Base-by-base conservation (phyloP, 331 rosid species). In the Ulmus americana region DNA sequence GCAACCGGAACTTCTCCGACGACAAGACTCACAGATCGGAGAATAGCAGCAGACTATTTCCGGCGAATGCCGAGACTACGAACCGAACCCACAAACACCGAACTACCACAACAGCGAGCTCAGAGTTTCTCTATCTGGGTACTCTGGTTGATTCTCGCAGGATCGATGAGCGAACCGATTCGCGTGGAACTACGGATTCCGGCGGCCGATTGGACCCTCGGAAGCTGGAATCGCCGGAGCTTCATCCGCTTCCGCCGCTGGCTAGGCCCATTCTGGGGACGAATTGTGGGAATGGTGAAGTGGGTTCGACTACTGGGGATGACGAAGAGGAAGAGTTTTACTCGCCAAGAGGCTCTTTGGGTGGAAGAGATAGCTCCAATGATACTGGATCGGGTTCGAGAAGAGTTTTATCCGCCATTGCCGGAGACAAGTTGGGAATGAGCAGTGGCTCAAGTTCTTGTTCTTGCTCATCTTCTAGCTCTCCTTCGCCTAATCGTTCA, bases 11-110 rank as follows among this genome's bases (percentile, higher is more conserved):
- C 55, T 68, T 81, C 18, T 40, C 68, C 0, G 94, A 87, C 4
- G 91, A 82, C 22, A 92, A 92, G 80, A 74, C 81, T 2, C 83
- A 65, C 63, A 89, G 91, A 85, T 87, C 98, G 61, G 96, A 85
- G n/a, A 75, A 76, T 39, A 84, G 90, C 52, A 75, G 64, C 60
- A 81, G 92, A 39, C 35, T 88, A 8, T 88, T 82, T 58, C 80
- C 79, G 0, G 75, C 85, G 7, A 77, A 76, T 39, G 77, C 63
- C 1, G 76, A 73, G 45, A 50, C 55, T 10, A 15, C 40, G 8
- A 63, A 45, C 22, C 69, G 74, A 43, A 58, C 78, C 10, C 80
- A 77, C 12, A 84, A 83, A 70, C 63, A 69, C 6, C 76, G 86
- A 6, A 48, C 77, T 38, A 58, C 72, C 0, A 79, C 95, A 8